Evolutionary conservation across 1,284 basidiomycete species (phyloP).

Genomic region (Puccinia coronata): DNA sequence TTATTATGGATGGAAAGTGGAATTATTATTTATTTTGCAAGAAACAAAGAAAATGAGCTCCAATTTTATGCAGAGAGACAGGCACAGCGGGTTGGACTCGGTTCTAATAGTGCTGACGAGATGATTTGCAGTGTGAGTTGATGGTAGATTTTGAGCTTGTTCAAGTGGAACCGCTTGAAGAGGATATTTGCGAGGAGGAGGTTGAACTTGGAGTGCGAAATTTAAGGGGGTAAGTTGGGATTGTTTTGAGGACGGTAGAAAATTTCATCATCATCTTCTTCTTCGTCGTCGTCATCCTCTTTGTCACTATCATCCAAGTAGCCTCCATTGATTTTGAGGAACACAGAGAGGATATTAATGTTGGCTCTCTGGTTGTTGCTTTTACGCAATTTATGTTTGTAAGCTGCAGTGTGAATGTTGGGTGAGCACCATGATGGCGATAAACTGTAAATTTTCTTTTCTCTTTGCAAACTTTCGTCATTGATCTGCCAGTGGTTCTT

Average conservation of each 20-base stretch:
- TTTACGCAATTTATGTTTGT: background rate
- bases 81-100: background rate
- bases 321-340: slow-evolving; percentile 37
- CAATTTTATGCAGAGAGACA: background rate
- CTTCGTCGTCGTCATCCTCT: slow-evolving; percentile 30
- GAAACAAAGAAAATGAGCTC: background rate
- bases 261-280: background rate
- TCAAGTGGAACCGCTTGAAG: background rate
- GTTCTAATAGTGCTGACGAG: background rate
- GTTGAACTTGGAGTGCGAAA: background rate
- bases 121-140: background rate
- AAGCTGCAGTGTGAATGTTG: background rate
- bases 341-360: background rate
- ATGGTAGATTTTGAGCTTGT: background rate
- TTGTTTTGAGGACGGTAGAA: background rate
- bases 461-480: background rate
- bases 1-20: no score
- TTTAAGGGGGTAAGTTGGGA: background rate
- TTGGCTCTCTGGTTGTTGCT: background rate
- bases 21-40: no score
- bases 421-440: background rate
- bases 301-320: slow-evolving; percentile 39
- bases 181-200: background rate
- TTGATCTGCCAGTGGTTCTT: background rate
- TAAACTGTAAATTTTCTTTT: background rate